Percentiles rank a stretch among this genome's conserved stretches.
phyloP scores from a whole-genome alignment of 2,329 filamentous ascomycete species.

The Periconia macrospinosa region DNA sequence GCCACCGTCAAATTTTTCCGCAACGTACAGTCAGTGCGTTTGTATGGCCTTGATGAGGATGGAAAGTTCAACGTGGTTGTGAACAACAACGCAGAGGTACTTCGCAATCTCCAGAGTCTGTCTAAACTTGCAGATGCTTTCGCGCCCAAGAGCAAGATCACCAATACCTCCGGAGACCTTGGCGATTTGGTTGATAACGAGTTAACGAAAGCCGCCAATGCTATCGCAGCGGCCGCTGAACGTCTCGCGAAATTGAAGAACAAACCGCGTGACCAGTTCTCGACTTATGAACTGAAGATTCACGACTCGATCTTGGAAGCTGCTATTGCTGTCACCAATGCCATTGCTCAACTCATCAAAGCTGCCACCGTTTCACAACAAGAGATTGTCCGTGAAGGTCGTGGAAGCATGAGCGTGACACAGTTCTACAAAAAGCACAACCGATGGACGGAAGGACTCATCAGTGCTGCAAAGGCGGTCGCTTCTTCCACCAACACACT shows the following conservation, averaged over 20 bases:
- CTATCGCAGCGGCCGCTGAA: conserved; percentile 88
- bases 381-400: conserved; percentile 93
- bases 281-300: conserved; percentile 93
- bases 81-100: conserved; percentile 94
- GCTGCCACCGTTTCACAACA: conserved; percentile 90
- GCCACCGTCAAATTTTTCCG: conserved; percentile 95
- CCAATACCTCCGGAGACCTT: conserved; percentile 77
- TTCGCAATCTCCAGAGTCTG: conserved; percentile 88
- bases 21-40: conserved; percentile 86
- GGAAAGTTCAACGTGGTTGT: conserved; percentile 98
- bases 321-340: conserved; percentile 88
- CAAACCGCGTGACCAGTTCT: conserved; percentile 94
- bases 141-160: conserved; percentile 84
- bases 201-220: conserved; percentile 89
- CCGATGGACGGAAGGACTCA: conserved; percentile 96
- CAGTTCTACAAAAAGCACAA: conserved; percentile 99
- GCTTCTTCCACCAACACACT: conserved; percentile 91
- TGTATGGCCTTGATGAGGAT: conserved; percentile 85
- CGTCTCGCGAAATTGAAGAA: conserved; percentile 90
- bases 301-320: conserved; percentile 94
- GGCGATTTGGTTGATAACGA: conserved; percentile 92
- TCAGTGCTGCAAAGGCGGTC: conserved; percentile 95
- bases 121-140: conserved; percentile 93
- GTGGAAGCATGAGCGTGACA: conserved; percentile 81
- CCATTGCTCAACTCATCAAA: conserved; percentile 92